Evolutionary conservation across 352 stramenopile species (phyloP).

Genomic region (Phytopythium montanum): DNA sequence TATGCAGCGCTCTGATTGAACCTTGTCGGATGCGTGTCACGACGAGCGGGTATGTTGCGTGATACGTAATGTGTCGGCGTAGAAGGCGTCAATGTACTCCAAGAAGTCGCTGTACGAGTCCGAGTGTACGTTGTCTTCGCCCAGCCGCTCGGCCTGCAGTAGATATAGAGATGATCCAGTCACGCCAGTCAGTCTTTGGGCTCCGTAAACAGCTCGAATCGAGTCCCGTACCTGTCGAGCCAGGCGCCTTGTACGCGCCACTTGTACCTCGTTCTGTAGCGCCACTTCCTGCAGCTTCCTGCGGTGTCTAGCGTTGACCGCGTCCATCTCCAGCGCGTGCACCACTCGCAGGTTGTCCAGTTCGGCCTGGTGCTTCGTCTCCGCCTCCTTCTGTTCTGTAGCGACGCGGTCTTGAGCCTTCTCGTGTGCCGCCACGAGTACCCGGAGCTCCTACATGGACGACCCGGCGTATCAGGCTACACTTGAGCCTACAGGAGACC

Average conservation of each 20-base stretch:
- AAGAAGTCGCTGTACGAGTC: slow-evolving; percentile 50
- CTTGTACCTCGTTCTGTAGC: slow-evolving; percentile 41
- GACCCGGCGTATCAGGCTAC: not conserved
- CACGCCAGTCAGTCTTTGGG: not conserved
- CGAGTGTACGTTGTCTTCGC: slow-evolving; percentile 30
- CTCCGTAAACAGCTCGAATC: not conserved
- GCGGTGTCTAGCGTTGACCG: slow-evolving; percentile 42
- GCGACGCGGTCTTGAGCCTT: slow-evolving; percentile 36
- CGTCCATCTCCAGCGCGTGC: slow-evolving; percentile 45
- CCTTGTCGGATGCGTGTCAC: not conserved
- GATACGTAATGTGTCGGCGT: slow-evolving; percentile 41
- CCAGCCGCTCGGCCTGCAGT: slow-evolving; percentile 2
- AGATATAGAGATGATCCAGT: not conserved
- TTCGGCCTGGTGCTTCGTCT: slow-evolving; percentile 35
- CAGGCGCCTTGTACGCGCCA: slow-evolving; percentile 25
- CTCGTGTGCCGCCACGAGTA: slow-evolving; percentile 33
- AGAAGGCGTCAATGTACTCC: slow-evolving; percentile 67
- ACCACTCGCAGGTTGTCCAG: slow-evolving; percentile 39
- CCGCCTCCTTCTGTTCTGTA: slow-evolving; percentile 23
- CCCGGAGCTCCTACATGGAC: slow-evolving; percentile 32
- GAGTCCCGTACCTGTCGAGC: slow-evolving; percentile 2
- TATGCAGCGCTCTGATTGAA: not conserved
- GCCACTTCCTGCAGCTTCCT: slow-evolving; percentile 43
- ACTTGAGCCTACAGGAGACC: not conserved
- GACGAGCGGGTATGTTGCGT: slow-evolving; percentile 8